Base-by-base conservation (phyloP, 768 basidiomycete genomes). In the Podaxis sp. region DNA sequence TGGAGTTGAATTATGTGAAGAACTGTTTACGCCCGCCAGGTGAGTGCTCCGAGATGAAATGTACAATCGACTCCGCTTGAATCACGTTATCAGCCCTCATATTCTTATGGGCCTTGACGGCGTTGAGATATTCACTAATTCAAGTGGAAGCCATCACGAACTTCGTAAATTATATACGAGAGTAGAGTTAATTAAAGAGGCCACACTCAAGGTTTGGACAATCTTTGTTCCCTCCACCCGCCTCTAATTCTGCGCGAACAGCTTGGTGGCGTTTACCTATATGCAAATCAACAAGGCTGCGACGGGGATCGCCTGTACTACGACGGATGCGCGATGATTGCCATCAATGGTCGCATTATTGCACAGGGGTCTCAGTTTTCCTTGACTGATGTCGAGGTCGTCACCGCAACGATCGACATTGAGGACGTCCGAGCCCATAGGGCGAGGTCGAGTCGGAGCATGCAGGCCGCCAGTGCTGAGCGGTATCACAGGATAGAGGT, bases 61-160 rank as follows among this genome's bases (percentile, higher is more conserved):
- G 40, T 41, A 28, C n/a, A 10, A 22, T 36, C 20, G 46, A 17
- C 28, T 22, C 15, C 46, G 38, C 37, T 58, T 50, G 56, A 30
- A 44, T 49, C n/a, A 24, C 3, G 3, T 22, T 13, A 17, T 30
- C 65, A 99, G 97, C 65, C 97, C 97, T 4, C 97, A 99, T 72
- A 96, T 98, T 61, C 77, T 89, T 12, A 99, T 99, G 97, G 97
- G 96, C 6, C 84, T 99, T 8, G 96, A 99, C 70, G 97, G 97
- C 4, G 96, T 98, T 7, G 97, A 99, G 75, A 97, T 99, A 55
- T 98, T 99, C 72, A 98, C 96, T 8, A 99, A 99, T 76, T 99
- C 97, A 1, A 96, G 93, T 66, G 97, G 95, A 4, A 96, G 94
- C 74, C 97, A 99, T 72, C 97, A 99, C 70, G 97, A 99, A 72